A percentile compares a stretch with the other conserved stretches of the same genome.
Evolutionary conservation across 2,329 filamentous ascomycete species (phyloP).

Genomic region (Grosmannia huntii): DNA sequence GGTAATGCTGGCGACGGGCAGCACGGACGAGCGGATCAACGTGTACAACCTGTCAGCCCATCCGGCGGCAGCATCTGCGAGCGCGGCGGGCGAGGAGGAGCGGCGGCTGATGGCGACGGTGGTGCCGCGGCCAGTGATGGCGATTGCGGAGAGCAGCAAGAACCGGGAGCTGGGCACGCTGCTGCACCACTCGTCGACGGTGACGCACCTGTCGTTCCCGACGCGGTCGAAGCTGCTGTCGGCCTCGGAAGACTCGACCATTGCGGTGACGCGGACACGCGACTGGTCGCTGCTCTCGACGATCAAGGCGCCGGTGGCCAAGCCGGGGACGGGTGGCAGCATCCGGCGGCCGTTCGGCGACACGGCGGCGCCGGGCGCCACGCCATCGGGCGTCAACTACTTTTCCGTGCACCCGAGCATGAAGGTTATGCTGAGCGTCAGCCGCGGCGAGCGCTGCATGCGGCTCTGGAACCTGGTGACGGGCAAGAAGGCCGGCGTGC

Average conservation of each 20-base stretch:
- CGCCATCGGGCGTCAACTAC: slow-evolving; percentile 82
- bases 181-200: slow-evolving; percentile 71
- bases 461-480: slow-evolving; percentile 93
- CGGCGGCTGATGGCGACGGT: slow-evolving; percentile 53
- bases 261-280: slow-evolving; percentile 73
- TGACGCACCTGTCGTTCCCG: slow-evolving; percentile 72
- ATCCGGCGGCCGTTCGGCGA: slow-evolving; percentile 64
- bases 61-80: slow-evolving; percentile 35
- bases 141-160: slow-evolving; percentile 66
- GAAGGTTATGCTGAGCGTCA: slow-evolving; percentile 91
- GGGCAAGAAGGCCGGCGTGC: slow-evolving; percentile 84
- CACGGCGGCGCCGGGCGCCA: slow-evolving; percentile 68
- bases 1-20: slow-evolving; percentile 78
- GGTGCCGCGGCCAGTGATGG: slow-evolving; percentile 41
- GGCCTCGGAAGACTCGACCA: slow-evolving; percentile 81
- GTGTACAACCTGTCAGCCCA: slow-evolving; percentile 76
- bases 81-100: slow-evolving; percentile 14
- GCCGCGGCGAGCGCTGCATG: slow-evolving; percentile 83
- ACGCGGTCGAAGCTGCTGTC: slow-evolving; percentile 77
- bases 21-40: slow-evolving; percentile 90
- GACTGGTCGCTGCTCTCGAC: slow-evolving; percentile 82
- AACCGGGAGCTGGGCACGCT: slow-evolving; percentile 83
- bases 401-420: slow-evolving; percentile 93
- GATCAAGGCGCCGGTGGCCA: slow-evolving; percentile 81
- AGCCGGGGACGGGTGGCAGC: slow-evolving; percentile 42